phyloP scores from a whole-genome alignment of 148 eudicot species.

The Rhododendron simsii region DNA sequence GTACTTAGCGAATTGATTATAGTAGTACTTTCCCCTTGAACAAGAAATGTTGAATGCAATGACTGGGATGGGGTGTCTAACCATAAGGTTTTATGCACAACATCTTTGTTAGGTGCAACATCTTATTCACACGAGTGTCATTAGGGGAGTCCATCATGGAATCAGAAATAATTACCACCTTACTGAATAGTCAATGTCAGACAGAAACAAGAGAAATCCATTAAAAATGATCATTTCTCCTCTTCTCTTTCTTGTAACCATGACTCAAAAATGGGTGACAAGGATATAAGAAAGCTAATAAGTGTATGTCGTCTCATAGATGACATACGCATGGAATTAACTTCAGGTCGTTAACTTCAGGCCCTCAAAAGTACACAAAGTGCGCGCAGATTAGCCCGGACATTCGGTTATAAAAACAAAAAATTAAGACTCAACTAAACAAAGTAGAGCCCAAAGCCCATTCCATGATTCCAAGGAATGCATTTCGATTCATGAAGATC shows the following conservation, averaged over 20 bases:
- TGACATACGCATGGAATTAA: too few relatives aligned
- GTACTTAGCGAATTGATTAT: background rate
- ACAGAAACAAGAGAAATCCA: background rate
- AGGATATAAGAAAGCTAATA: too few relatives aligned
- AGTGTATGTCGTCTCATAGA: too few relatives aligned
- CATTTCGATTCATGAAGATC: background rate
- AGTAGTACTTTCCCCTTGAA: background rate
- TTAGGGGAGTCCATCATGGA: background rate
- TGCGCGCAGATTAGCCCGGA: background rate
- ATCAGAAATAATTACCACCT: background rate
- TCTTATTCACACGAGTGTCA: background rate
- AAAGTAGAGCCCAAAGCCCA: background rate
- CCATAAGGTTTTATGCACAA: background rate
- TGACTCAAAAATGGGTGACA: too few relatives aligned
- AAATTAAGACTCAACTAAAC: background rate
- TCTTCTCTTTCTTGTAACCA: background rate
- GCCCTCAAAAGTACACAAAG: too few relatives aligned
- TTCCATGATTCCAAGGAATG: background rate
- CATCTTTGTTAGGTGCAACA: background rate
- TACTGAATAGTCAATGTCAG: background rate
- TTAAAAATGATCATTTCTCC: background rate
- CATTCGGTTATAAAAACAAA: background rate
- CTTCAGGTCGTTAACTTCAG: too few relatives aligned
- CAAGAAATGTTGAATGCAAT: background rate
- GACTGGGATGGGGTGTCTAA: background rate